These are phyloP conservation scores for Astrothelium subdiscretum DNA, from an alignment of 495 filamentous ascomycete genomes.

Conservation along the genomic window DNA sequence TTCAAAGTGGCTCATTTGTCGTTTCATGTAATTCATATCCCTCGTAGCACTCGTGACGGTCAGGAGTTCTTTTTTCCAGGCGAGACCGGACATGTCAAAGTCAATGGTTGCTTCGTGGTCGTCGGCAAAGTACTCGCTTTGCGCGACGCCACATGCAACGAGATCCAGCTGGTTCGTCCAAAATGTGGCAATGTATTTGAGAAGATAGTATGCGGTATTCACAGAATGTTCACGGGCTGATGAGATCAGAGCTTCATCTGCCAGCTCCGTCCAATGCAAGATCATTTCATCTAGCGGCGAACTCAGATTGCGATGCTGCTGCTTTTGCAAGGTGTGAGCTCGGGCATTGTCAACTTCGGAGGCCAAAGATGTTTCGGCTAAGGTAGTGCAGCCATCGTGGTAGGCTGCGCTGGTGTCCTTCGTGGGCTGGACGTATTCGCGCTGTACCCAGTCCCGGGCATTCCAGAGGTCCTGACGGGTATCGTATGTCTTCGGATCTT, in stretches of 20 bases:
- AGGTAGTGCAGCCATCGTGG: background rate
- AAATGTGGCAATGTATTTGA: conserved; percentile 2
- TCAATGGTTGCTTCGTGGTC: background rate
- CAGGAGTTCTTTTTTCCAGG: conserved; percentile 5
- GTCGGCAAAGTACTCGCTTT: conserved; percentile 12
- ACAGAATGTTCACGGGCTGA: background rate
- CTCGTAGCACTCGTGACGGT: background rate
- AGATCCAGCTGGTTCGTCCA: conserved; percentile 10
- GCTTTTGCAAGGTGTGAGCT: conserved; percentile 8
- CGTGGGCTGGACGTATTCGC: background rate
- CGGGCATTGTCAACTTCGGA: conserved; percentile 10
- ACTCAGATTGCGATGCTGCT: background rate
- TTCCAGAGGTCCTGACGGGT: background rate
- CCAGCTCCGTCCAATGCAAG: conserved; percentile 9
- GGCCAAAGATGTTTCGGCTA: background rate
- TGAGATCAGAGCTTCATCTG: background rate
- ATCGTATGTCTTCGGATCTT: background rate
- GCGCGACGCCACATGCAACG: conserved; percentile 1
- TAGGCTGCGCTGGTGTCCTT: background rate
- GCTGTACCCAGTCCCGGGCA: background rate
- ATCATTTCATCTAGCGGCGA: conserved; percentile 6
- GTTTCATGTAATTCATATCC: conserved; percentile 5
- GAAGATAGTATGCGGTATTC: conserved; percentile 5
- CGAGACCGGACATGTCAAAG: background rate
- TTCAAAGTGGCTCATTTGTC: conserved; percentile 7